These are phyloP conservation scores for Myriangium duriaei DNA, from an alignment of 2,329 filamentous ascomycete genomes.

Conservation along the genomic window DNA sequence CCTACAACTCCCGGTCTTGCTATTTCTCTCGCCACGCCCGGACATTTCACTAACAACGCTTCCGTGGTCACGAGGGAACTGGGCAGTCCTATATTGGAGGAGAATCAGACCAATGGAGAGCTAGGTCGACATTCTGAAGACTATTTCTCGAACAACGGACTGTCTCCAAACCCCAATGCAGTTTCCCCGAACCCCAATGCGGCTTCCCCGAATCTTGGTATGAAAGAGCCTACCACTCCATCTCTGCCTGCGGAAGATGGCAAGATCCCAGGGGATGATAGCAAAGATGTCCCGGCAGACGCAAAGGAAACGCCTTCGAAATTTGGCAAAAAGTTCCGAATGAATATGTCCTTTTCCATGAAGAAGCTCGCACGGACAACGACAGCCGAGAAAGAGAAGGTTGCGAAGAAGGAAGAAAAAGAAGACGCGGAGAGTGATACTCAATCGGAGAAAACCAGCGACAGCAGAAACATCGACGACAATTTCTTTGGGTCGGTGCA, in stretches of 20 bases:
- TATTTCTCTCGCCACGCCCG: slow-evolving; percentile 48
- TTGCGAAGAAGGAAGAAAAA: slow-evolving; percentile 63
- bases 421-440: slow-evolving; percentile 43
- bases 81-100: slow-evolving; percentile 31
- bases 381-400: slow-evolving; percentile 47
- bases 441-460: slow-evolving; percentile 40
- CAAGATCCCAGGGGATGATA: slow-evolving; percentile 24
- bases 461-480: slow-evolving; percentile 64
- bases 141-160: slow-evolving; percentile 58
- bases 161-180: slow-evolving; percentile 18
- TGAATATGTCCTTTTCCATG: slow-evolving; percentile 53
- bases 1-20: slow-evolving; percentile 62
- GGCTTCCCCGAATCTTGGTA: neutral
- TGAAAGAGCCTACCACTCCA: slow-evolving; percentile 21
- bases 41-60: slow-evolving; percentile 22
- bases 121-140: slow-evolving; percentile 52
- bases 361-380: slow-evolving; percentile 69
- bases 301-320: slow-evolving; percentile 34
- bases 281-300: slow-evolving; percentile 37
- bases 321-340: slow-evolving; percentile 75
- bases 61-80: slow-evolving; percentile 23
- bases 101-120: slow-evolving; percentile 38
- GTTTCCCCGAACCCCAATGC: slow-evolving; percentile 9
- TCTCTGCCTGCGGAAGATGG: slow-evolving; percentile 20
- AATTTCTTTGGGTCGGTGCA: slow-evolving; percentile 62